Conservation (phyloP, 257 asterid species). For the Thymus quinquecostatus region DNA sequence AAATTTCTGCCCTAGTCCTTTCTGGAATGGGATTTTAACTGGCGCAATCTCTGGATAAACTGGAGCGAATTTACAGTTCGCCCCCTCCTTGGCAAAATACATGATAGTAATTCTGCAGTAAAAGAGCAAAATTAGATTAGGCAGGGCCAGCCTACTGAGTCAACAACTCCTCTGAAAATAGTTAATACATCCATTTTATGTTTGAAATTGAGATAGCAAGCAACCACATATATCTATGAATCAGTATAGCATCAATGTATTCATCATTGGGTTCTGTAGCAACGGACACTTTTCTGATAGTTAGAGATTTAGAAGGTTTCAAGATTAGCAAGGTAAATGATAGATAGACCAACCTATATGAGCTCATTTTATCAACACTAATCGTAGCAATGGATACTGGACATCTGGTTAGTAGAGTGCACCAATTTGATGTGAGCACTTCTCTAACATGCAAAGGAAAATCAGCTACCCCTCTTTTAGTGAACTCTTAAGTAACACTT, state of each 20-base stretch:
- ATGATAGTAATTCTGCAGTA: slow-evolving; percentile 71
- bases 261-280: background rate
- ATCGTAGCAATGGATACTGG: background rate
- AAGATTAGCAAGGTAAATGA: slow-evolving; percentile 16
- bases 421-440: too few species aligned
- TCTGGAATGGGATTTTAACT: slow-evolving; percentile 64
- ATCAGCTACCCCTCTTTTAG: background rate
- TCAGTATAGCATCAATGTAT: background rate
- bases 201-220: background rate
- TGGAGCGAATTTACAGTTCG: slow-evolving; percentile 60
- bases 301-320: slow-evolving; percentile 5
- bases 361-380: slow-evolving; percentile 2
- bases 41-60: slow-evolving; percentile 76
- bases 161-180: background rate
- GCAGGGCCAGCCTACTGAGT: slow-evolving; percentile 5
- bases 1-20: slow-evolving; percentile 83
- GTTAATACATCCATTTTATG: background rate
- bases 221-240: slow-evolving; percentile 1
- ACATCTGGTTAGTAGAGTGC: background rate
- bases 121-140: slow-evolving; percentile 26
- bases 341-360: background rate
- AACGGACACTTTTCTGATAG: background rate
- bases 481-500: background rate
- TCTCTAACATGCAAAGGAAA: background rate
- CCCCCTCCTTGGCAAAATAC: slow-evolving; percentile 86